A percentile compares a stretch with the other conserved stretches of the same genome.
Conservation (phyloP, 345 rosid genomes). For the Dipteronia sinensis region DNA sequence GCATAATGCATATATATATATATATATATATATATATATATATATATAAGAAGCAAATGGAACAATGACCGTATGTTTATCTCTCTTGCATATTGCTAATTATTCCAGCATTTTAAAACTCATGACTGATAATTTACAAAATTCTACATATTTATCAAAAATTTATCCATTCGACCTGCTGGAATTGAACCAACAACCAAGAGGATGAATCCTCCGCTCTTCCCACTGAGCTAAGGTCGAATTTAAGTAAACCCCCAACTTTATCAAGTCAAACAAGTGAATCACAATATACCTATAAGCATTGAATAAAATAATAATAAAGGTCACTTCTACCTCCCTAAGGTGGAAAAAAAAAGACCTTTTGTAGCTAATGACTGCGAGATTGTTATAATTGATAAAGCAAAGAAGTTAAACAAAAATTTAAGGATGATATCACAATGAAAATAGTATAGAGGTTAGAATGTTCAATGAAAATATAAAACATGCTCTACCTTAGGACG, state of each 20-base stretch:
- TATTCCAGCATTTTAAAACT: not conserved
- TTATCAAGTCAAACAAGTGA: slow-evolving; percentile 9
- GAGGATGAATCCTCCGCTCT: slow-evolving; percentile 39
- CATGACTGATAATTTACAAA: not conserved
- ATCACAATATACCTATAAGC: slow-evolving; percentile 2
- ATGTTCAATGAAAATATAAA: not conserved
- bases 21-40: no score
- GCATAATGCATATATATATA: no score
- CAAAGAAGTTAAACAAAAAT: not conserved
- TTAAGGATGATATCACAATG: not conserved
- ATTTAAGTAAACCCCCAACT: slow-evolving; percentile 7
- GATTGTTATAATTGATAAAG: not conserved
- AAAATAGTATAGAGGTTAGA: not conserved
- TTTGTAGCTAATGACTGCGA: not conserved
- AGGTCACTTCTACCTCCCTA: not conserved
- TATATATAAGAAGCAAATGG: no score
- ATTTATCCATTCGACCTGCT: slow-evolving; percentile 27
- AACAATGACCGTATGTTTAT: no score
- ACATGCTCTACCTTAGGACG: slow-evolving; percentile 47
- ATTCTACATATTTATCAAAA: slow-evolving; percentile 5
- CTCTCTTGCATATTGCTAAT: no score
- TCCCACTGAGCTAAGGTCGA: slow-evolving; percentile 41
- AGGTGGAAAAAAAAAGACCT: not conserved
- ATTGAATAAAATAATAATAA: not conserved
- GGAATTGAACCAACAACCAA: slow-evolving; percentile 32